Evolutionary conservation across 805 yeast genomes (phyloP).

Genomic region (Zygoascus biomembranicola): DNA sequence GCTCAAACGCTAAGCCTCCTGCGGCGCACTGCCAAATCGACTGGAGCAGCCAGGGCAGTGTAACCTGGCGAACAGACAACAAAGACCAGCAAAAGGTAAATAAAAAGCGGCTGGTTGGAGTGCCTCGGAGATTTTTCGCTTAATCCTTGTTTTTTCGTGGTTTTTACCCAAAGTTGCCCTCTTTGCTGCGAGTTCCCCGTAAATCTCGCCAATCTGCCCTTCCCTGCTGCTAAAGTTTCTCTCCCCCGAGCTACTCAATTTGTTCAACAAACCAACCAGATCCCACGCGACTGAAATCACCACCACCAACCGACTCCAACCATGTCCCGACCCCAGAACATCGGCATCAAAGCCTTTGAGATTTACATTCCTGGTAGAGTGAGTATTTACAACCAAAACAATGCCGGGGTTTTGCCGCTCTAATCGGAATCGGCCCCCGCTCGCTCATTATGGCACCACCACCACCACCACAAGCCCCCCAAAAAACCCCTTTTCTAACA

Average conservation of each 20-base stretch:
- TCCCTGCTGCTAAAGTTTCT: not conserved
- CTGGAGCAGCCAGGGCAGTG: too few relatives aligned
- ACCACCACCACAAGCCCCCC: too few relatives aligned
- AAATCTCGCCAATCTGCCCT: not conserved
- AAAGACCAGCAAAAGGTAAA: too few relatives aligned
- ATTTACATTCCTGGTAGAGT: constrained; percentile 77
- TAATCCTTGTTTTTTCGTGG: too few relatives aligned
- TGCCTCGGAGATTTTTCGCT: too few relatives aligned
- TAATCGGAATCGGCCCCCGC: too few relatives aligned
- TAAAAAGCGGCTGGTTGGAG: too few relatives aligned
- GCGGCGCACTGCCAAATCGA: too few relatives aligned
- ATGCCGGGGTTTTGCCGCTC: too few relatives aligned
- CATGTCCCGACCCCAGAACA: constrained; percentile 52
- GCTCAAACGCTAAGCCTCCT: too few relatives aligned
- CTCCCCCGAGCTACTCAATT: not conserved
- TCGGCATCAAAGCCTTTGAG: constrained; percentile 96
- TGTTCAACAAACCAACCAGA: not conserved
- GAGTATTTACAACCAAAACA: constrained; percentile 18
- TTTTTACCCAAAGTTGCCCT: too few relatives aligned
- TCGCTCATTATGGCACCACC: not conserved
- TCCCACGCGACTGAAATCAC: not conserved
- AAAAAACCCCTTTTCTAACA: not conserved
- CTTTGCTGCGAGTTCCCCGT: not conserved
- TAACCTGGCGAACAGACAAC: too few relatives aligned
- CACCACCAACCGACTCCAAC: not conserved